Percentiles rank a stretch among this genome's conserved stretches.
Conservation (phyloP, 768 basidiomycete species). For the Rhodotorula kratochvilovae region DNA sequence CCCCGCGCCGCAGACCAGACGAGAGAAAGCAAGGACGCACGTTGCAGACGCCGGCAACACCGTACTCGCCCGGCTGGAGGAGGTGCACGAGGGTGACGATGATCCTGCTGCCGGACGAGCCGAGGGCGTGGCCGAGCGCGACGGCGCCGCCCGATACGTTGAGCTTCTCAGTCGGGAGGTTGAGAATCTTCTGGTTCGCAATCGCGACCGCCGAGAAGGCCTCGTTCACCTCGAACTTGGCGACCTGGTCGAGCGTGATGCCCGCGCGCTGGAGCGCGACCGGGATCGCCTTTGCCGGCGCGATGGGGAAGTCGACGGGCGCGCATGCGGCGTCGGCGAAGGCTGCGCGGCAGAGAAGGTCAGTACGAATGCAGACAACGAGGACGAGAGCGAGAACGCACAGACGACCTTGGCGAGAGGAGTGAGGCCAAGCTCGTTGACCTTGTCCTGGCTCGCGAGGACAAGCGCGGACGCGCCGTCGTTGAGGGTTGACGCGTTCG, state of each 20-base stretch:
- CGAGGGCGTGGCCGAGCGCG: conserved; percentile 51
- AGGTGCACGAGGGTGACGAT: conserved; percentile 86
- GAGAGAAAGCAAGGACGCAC: conserved; percentile 53
- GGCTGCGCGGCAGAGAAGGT: conserved; percentile 53
- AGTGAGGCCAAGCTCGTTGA: conserved; percentile 79
- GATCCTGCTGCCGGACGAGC: conserved; percentile 87
- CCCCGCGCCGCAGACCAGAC: no score
- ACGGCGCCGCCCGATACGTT: conserved; percentile 85
- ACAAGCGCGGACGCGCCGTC: conserved; percentile 96
- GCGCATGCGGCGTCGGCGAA: conserved; percentile 96
- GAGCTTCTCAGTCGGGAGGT: conserved; percentile 78
- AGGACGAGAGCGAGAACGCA: conserved; percentile 51
- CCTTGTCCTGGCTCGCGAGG: conserved; percentile 88
- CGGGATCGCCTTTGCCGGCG: conserved; percentile 87
- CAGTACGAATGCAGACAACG: neutral
- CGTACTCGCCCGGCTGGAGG: conserved; percentile 87
- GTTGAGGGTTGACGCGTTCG: conserved; percentile 90
- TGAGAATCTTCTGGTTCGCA: conserved; percentile 81
- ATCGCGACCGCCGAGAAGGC: conserved; percentile 93
- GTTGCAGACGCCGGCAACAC: conserved; percentile 94
- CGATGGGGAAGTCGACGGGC: conserved; percentile 93
- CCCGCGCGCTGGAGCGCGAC: conserved; percentile 80
- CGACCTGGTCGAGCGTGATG: conserved; percentile 73
- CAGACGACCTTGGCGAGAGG: conserved; percentile 93
- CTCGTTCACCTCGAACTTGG: conserved; percentile 94